Evolutionary conservation across 2,329 filamentous ascomycete genomes (phyloP).

Genomic region (Helotiales sp.): DNA sequence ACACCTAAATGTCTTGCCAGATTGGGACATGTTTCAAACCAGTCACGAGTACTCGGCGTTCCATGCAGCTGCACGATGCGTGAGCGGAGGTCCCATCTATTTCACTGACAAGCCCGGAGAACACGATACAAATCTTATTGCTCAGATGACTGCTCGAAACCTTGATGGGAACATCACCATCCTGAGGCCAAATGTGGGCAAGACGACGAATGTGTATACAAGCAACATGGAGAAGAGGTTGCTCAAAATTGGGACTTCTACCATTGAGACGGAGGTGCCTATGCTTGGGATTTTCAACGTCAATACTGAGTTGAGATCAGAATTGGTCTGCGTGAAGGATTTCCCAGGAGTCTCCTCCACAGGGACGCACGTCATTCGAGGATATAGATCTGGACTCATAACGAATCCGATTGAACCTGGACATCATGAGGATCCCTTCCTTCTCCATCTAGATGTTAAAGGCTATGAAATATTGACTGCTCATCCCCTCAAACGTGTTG

Average conservation of each 20-base stretch:
- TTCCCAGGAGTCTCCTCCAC: conserved; percentile 78
- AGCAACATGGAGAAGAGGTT: conserved; percentile 72
- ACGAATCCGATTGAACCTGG: too few species aligned
- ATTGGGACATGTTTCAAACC: conserved; percentile 75
- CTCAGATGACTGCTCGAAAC: conserved; percentile 77
- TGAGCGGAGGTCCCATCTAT: conserved; percentile 90
- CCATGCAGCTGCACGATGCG: conserved; percentile 85
- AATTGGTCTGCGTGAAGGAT: conserved; percentile 67
- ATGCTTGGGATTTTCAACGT: conserved; percentile 88
- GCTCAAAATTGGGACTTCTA: conserved; percentile 79
- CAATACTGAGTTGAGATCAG: conserved; percentile 58
- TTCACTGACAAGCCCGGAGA: conserved; percentile 88
- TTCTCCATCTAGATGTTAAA: too few species aligned
- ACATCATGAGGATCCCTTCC: too few species aligned
- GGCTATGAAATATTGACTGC: conserved; percentile 86
- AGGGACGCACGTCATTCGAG: conserved; percentile 49
- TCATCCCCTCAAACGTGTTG: conserved; percentile 63
- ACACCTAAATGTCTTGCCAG: conserved; percentile 83
- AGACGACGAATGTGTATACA: conserved; percentile 71
- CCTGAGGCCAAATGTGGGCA: conserved; percentile 76
- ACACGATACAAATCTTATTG: conserved; percentile 73
- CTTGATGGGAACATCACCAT: conserved; percentile 73
- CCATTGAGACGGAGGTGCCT: conserved; percentile 68
- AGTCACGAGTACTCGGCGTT: conserved; percentile 70
- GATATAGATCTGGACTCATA: too few species aligned